Evolutionary conservation across 805 yeast genomes (phyloP).

Genomic region (Teunomyces panamensis): DNA sequence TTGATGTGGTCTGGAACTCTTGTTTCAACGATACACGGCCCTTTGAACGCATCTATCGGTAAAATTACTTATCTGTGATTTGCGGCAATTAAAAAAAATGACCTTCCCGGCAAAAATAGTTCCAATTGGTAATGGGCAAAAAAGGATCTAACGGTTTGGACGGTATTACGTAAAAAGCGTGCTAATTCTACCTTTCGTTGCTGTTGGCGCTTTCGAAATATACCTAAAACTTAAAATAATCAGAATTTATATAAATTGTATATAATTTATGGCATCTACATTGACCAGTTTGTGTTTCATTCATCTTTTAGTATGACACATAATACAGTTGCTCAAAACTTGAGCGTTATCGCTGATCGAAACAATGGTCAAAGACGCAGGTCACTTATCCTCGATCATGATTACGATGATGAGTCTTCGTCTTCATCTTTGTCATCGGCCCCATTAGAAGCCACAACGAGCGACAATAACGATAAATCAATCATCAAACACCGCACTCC

Average conservation of each 20-base stretch:
- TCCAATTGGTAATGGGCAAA: neutral
- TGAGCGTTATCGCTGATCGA: neutral
- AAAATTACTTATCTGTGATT: conserved; percentile 9
- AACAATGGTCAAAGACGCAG: neutral
- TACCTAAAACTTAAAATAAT: too few relatives aligned
- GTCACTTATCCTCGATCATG: conserved; percentile 3
- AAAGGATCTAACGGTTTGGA: neutral
- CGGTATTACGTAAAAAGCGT: neutral
- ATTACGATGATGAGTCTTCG: neutral
- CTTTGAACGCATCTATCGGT: conserved; percentile 85
- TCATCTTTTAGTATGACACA: neutral
- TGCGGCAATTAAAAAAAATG: neutral
- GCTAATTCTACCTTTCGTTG: neutral
- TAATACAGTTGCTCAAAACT: neutral
- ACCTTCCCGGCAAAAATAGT: too few relatives aligned
- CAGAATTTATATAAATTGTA: too few relatives aligned
- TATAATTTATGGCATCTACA: too few relatives aligned
- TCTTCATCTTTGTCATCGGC: neutral
- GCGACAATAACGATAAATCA: neutral
- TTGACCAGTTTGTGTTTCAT: too few relatives aligned
- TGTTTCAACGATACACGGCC: conserved; percentile 96
- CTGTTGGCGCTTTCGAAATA: neutral
- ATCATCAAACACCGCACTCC: neutral
- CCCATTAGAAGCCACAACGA: neutral
- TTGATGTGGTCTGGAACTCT: conserved; percentile 85